Conservation (phyloP, 73 alveolate species). For the Paramecium bursaria region DNA sequence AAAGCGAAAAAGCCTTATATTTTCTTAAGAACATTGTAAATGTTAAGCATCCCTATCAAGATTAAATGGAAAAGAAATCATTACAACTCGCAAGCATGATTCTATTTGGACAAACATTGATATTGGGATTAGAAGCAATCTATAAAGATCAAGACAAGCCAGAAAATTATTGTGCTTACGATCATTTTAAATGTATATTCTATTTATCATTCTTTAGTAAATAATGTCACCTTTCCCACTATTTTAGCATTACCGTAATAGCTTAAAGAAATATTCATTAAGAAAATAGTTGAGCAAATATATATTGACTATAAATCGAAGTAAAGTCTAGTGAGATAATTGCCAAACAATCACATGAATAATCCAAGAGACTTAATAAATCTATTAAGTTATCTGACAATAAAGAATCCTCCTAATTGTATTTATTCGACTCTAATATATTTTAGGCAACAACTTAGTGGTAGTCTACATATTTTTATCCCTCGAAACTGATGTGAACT, state of each 20-base stretch:
- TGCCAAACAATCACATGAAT: too few relatives aligned
- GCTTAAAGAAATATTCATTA: too few relatives aligned
- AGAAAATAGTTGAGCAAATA: too few relatives aligned
- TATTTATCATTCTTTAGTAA: too few relatives aligned
- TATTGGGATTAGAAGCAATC: background rate
- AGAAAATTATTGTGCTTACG: background rate
- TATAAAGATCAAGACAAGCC: background rate
- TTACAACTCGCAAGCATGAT: background rate
- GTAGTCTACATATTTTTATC: slow-evolving; percentile 2
- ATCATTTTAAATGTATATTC: background rate
- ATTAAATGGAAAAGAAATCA: background rate
- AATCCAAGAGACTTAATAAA: too few relatives aligned
- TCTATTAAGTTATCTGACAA: background rate
- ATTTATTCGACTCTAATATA: background rate
- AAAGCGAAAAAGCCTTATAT: background rate
- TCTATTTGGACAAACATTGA: slow-evolving; percentile 23
- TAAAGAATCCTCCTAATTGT: background rate
- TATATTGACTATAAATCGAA: too few relatives aligned
- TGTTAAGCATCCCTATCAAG: background rate
- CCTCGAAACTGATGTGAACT: background rate
- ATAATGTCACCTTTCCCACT: too few relatives aligned
- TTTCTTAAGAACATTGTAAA: background rate
- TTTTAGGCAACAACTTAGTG: slow-evolving; percentile 14
- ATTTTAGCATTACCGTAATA: too few relatives aligned
- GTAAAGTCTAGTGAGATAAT: too few relatives aligned